Percentiles rank a stretch among this genome's conserved stretches.
Conservation (phyloP, 768 basidiomycete species). For the Suillus hirtellus region DNA sequence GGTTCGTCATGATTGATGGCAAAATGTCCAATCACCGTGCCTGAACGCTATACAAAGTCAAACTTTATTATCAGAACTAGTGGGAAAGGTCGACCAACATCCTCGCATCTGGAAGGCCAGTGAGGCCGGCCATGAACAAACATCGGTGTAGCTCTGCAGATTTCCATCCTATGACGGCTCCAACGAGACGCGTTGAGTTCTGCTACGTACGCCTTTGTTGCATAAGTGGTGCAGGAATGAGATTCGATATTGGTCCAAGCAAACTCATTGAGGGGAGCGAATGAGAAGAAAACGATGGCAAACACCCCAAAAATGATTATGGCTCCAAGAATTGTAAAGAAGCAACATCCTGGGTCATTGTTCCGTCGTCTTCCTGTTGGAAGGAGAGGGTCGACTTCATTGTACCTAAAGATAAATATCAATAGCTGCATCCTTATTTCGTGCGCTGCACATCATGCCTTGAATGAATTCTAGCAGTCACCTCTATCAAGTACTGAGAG, state of each 20-base stretch:
- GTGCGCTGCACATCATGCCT: background rate
- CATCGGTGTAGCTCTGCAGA: slow-evolving; percentile 24
- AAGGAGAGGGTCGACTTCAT: background rate
- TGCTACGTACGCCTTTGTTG: slow-evolving; percentile 31
- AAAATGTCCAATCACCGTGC: slow-evolving; percentile 29
- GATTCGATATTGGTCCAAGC: slow-evolving; percentile 20
- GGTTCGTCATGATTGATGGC: slow-evolving; percentile 28
- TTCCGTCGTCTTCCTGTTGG: background rate
- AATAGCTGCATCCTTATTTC: background rate
- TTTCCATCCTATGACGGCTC: slow-evolving; percentile 18
- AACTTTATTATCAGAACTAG: background rate
- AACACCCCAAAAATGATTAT: background rate
- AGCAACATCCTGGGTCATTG: slow-evolving; percentile 3
- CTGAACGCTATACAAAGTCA: slow-evolving; percentile 16
- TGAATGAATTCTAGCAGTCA: background rate
- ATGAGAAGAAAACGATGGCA: background rate
- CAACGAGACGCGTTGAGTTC: slow-evolving; percentile 32
- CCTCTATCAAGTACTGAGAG: background rate
- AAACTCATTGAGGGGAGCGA: slow-evolving; percentile 5
- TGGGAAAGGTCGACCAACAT: slow-evolving; percentile 12
- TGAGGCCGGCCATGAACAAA: slow-evolving; percentile 23
- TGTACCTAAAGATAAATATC: background rate
- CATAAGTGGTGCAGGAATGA: slow-evolving; percentile 29
- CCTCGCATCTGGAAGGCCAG: slow-evolving; percentile 25
- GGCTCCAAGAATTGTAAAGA: slow-evolving; percentile 3